Conservation (phyloP, 371 early-diverging fungal species). For the Mortierella sp. region DNA sequence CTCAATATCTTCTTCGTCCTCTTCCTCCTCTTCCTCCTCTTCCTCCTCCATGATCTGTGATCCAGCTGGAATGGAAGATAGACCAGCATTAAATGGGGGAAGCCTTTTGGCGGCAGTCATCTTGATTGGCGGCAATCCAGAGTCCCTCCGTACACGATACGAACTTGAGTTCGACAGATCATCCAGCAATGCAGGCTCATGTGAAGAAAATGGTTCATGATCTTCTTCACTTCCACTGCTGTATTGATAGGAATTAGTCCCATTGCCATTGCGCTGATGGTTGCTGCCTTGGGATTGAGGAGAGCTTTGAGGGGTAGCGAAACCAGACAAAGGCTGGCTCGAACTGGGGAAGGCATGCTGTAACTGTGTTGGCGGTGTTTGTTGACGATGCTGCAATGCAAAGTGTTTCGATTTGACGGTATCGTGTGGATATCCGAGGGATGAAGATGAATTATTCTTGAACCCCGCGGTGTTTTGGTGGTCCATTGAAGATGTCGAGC, state of each 20-base stretch:
- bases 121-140: conserved; percentile 44
- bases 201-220: conserved; percentile 19
- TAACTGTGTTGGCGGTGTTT: conserved; percentile 14
- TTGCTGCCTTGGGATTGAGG: conserved; percentile 33
- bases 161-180: conserved; percentile 17
- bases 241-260: conserved; percentile 11
- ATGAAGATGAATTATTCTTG: conserved; percentile 30
- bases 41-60: conserved; percentile 33
- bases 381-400: conserved; percentile 13
- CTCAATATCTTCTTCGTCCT: background rate
- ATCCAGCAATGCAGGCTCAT: conserved; percentile 28
- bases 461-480: conserved; percentile 18
- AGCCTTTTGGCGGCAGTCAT: conserved; percentile 49
- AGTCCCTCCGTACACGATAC: conserved; percentile 38
- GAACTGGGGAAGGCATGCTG: conserved; percentile 14
- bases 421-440: conserved; percentile 37
- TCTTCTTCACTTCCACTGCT: conserved; percentile 52
- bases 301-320: conserved; percentile 46
- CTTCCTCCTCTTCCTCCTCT: conserved; percentile 38
- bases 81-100: conserved; percentile 30
- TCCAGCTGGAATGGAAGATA: conserved; percentile 30
- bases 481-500: conserved; percentile 37
- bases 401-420: conserved; percentile 17
- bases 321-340: conserved; percentile 28
- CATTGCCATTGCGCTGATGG: conserved; percentile 17